Percentiles rank a stretch among this genome's conserved stretches.
Conservation (phyloP, 208 protist genomes). For the Kentomonas sorsogonicus region DNA sequence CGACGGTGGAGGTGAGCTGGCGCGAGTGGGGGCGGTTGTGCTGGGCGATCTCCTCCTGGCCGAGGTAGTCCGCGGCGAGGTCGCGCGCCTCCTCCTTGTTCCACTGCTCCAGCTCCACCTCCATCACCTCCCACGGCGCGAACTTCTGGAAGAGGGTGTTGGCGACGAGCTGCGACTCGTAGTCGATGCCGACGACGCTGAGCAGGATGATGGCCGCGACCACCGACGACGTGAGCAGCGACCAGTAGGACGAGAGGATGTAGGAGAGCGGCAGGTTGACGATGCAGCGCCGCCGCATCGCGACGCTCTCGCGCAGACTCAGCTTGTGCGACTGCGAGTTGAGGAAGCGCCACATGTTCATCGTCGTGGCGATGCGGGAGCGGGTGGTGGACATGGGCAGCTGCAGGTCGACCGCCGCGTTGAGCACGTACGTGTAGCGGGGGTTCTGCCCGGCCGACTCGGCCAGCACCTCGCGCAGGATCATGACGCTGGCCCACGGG, state of each 20-base stretch:
- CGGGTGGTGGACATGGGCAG: conserved; percentile 83
- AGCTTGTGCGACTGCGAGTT: conserved; percentile 83
- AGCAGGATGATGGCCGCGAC: conserved; percentile 55
- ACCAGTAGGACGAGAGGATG: conserved; percentile 87
- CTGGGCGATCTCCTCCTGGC: conserved; percentile 33
- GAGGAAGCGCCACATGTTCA: conserved; percentile 88
- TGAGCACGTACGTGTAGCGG: conserved; percentile 87
- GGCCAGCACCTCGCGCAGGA: conserved; percentile 81
- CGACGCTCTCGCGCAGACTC: conserved; percentile 53
- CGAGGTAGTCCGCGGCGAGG: conserved; percentile 56
- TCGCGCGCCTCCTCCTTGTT: conserved; percentile 41
- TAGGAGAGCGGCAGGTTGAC: conserved; percentile 81
- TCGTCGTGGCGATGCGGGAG: conserved; percentile 79
- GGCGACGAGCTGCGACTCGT: conserved; percentile 81
- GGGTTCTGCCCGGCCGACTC: conserved; percentile 81
- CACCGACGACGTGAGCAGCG: conserved; percentile 65
- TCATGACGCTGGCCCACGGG: conserved; percentile 82
- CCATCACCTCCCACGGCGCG: conserved; percentile 62
- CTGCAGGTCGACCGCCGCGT: conserved; percentile 85
- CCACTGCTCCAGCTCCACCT: conserved; percentile 21
- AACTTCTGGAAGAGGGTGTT: conserved; percentile 77
- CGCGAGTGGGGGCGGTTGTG: conserved; percentile 18
- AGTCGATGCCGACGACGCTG: conserved; percentile 78
- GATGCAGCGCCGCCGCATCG: conserved; percentile 77
- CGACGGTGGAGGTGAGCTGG: conserved; percentile 33